A percentile compares a stretch with the other conserved stretches of the same genome.
Conservation (phyloP, 371 early-diverging fungal genomes). For the Batkoa obscura region DNA sequence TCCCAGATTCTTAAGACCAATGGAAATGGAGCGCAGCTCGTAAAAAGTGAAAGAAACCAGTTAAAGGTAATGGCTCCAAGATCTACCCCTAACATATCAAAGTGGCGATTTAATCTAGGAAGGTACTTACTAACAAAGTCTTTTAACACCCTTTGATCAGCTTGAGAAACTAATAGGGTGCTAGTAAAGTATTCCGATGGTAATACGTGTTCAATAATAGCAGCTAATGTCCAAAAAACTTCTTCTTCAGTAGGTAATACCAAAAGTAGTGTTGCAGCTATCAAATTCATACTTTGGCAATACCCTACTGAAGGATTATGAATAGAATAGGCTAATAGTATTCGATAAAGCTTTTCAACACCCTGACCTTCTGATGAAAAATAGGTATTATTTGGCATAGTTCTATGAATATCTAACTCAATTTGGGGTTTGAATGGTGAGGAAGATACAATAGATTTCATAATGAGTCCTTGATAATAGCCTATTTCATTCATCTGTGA, state of each 20-base stretch:
- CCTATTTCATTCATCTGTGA: slow-evolving; percentile 13
- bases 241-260: slow-evolving; percentile 16
- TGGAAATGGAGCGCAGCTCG: slow-evolving; percentile 13
- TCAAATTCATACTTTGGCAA: slow-evolving; percentile 20
- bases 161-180: slow-evolving; percentile 14
- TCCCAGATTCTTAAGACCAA: slow-evolving; percentile 19
- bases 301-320: slow-evolving; percentile 18
- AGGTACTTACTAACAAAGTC: slow-evolving; percentile 14
- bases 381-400: slow-evolving; percentile 16
- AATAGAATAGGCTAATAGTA: slow-evolving; percentile 15
- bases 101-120: slow-evolving; percentile 13
- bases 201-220: slow-evolving; percentile 13
- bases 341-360: slow-evolving; percentile 14
- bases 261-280: slow-evolving; percentile 15
- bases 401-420: slow-evolving; percentile 18
- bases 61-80: slow-evolving; percentile 18
- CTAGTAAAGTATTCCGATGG: slow-evolving; percentile 16
- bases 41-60: slow-evolving; percentile 19
- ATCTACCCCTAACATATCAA: slow-evolving; percentile 15
- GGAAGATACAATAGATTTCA: slow-evolving; percentile 3
- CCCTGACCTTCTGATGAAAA: slow-evolving; percentile 15
- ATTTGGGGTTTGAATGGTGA: slow-evolving; percentile 15
- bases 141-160: slow-evolving; percentile 16
- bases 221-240: slow-evolving; percentile 16
- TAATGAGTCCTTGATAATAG: slow-evolving; percentile 14